phyloP scores from a whole-genome alignment of 495 filamentous ascomycete species.

The Aspergillus hancockii region DNA sequence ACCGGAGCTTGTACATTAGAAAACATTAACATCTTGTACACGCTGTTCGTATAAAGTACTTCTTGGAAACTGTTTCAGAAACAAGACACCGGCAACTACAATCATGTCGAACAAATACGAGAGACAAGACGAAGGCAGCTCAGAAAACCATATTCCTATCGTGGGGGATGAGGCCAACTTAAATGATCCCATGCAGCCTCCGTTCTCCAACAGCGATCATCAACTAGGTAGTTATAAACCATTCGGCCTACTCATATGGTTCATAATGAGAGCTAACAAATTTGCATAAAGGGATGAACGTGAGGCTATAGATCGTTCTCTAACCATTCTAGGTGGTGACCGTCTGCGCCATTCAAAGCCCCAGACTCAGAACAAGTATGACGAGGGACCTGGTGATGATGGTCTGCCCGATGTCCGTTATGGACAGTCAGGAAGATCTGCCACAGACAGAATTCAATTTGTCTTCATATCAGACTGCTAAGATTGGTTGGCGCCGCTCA shows the following conservation, averaged over 20 bases:
- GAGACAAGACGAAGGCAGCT: constrained; percentile 31
- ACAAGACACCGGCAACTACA: not conserved
- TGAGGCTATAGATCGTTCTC: constrained; percentile 26
- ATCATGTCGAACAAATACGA: constrained; percentile 27
- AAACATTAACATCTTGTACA: no score
- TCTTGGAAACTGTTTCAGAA: no score
- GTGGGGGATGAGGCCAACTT: constrained; percentile 4
- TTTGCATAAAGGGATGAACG: constrained; percentile 24
- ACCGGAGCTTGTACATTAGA: no score
- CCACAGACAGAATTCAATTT: not conserved
- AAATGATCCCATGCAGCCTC: constrained; percentile 28
- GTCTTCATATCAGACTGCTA: not conserved
- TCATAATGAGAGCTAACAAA: not conserved
- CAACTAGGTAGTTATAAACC: constrained; percentile 24
- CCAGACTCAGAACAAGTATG: constrained; percentile 24
- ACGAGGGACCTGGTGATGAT: constrained; percentile 32
- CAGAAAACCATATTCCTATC: constrained; percentile 24
- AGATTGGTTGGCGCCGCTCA: no score
- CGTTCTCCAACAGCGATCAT: constrained; percentile 23
- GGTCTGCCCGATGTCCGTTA: constrained; percentile 26
- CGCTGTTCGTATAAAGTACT: no score
- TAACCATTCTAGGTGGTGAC: constrained; percentile 29
- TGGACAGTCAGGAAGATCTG: not conserved
- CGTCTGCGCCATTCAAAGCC: constrained; percentile 32
- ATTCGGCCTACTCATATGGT: not conserved